Evolutionary conservation across 495 filamentous ascomycete genomes (phyloP).

Genomic region (Xylaria scruposa): DNA sequence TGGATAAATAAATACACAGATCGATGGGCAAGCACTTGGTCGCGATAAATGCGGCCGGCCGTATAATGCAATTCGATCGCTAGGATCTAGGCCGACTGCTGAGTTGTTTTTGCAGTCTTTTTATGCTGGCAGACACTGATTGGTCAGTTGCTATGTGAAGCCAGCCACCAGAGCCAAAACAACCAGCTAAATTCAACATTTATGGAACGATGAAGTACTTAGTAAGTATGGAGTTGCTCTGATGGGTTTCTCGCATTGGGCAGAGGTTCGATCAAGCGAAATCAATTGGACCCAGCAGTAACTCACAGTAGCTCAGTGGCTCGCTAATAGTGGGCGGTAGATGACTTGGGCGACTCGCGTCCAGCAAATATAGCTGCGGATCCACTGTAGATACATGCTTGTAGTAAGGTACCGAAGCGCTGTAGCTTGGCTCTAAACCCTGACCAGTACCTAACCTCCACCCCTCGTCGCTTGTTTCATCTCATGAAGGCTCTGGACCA

Average conservation of each 20-base stretch:
- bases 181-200: slow-evolving; percentile 1
- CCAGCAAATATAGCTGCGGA: slow-evolving; percentile 5
- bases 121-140: slow-evolving; percentile 28
- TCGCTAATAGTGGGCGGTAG: slow-evolving; percentile 8
- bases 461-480: slow-evolving; percentile 52
- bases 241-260: slow-evolving; percentile 13
- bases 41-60: slow-evolving; percentile 19
- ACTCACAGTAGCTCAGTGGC: slow-evolving; percentile 4
- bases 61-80: slow-evolving; percentile 19
- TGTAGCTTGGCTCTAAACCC: slow-evolving; percentile 15
- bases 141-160: slow-evolving; percentile 15
- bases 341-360: slow-evolving; percentile 21
- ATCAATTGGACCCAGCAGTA: not conserved
- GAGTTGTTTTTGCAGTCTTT: slow-evolving; percentile 27
- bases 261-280: slow-evolving; percentile 14
- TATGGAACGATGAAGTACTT: slow-evolving; percentile 12
- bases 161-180: slow-evolving; percentile 25
- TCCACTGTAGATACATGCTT: not conserved
- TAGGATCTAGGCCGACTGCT: slow-evolving; percentile 16
- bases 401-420: slow-evolving; percentile 5
- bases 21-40: slow-evolving; percentile 7
- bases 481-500: slow-evolving; percentile 36
- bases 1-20: slow-evolving; percentile 9
- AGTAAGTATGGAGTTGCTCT: slow-evolving; percentile 10
- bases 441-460: slow-evolving; percentile 11